Conservation (phyloP, 2,329 filamentous ascomycete species). For the Zasmidium cellare region DNA sequence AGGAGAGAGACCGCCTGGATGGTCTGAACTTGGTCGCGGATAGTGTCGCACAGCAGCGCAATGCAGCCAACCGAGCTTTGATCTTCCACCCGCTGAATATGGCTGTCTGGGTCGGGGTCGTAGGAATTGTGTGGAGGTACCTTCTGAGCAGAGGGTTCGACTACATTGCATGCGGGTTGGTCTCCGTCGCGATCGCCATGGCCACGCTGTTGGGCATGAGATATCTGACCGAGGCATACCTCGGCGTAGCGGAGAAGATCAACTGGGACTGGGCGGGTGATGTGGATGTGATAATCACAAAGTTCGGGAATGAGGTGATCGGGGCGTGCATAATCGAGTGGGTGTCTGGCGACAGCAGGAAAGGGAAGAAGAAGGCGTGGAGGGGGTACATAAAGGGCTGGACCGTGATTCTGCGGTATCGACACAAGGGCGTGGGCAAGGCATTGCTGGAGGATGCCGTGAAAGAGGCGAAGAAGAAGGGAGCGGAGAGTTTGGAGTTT, state of each 20-base stretch:
- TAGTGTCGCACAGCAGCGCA: conserved; percentile 78
- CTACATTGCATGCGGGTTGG: conserved; percentile 56
- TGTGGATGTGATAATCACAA: conserved; percentile 58
- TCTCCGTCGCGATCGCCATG: conserved; percentile 63
- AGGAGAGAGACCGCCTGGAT: conserved; percentile 62
- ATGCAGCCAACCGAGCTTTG: conserved; percentile 63
- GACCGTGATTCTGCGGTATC: conserved; percentile 71
- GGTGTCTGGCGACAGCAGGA: conserved; percentile 47
- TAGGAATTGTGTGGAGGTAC: conserved; percentile 42
- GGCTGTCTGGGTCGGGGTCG: conserved; percentile 37
- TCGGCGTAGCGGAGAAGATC: conserved; percentile 61
- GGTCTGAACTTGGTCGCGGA: conserved; percentile 75
- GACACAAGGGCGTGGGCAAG: conserved; percentile 69
- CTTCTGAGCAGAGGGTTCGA: conserved; percentile 48
- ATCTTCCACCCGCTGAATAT: conserved; percentile 60
- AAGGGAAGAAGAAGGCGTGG: conserved; percentile 56
- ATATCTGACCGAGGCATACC: conserved; percentile 62
- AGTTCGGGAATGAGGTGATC: conserved; percentile 68
- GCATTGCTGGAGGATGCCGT: conserved; percentile 74
- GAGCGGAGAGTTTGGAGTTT: conserved; percentile 71
- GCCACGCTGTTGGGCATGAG: conserved; percentile 63
- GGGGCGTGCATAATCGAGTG: conserved; percentile 70
- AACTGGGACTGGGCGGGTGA: conserved; percentile 63
- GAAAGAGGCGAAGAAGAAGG: conserved; percentile 64
- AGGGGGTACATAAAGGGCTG: conserved; percentile 76